phyloP scores from a whole-genome alignment of 352 stramenopile species.

The Globisporangium canariense region DNA sequence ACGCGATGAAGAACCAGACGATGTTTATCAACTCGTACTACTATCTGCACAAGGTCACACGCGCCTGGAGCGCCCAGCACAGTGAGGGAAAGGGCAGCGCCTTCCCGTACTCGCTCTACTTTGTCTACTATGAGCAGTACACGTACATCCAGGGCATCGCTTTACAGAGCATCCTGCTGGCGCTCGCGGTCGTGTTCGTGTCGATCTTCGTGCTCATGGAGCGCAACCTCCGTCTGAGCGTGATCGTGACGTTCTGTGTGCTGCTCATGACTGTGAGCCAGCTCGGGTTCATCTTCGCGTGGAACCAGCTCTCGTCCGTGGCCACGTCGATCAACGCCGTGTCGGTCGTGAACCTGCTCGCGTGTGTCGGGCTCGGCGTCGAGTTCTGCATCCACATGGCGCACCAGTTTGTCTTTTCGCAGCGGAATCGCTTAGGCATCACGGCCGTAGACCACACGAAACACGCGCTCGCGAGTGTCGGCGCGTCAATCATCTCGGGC shows the following conservation, averaged over 20 bases:
- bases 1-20: conserved; percentile 82
- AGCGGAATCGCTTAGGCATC: conserved; percentile 39
- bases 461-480: conserved; percentile 71
- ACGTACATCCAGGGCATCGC: conserved; percentile 88
- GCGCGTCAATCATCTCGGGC: conserved; percentile 84
- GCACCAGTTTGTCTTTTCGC: conserved; percentile 75
- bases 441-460: conserved; percentile 63
- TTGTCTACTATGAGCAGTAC: conserved; percentile 93
- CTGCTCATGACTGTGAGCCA: conserved; percentile 76
- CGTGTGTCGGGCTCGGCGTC: conserved; percentile 81
- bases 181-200: conserved; percentile 76
- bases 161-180: conserved; percentile 81
- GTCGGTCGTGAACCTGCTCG: conserved; percentile 88
- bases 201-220: conserved; percentile 79
- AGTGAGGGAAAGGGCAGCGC: conserved; percentile 20
- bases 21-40: conserved; percentile 91
- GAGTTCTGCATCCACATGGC: conserved; percentile 90
- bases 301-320: conserved; percentile 51
- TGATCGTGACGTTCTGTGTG: conserved; percentile 74
- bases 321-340: conserved; percentile 88
- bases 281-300: conserved; percentile 79
- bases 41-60: conserved; percentile 68
- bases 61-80: conserved; percentile 31
- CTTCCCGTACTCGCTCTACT: conserved; percentile 89
- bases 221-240: conserved; percentile 52